Evolutionary conservation across 192 early-diverging fungal species (phyloP).

Genomic region (Pilobolus umbonatus): DNA sequence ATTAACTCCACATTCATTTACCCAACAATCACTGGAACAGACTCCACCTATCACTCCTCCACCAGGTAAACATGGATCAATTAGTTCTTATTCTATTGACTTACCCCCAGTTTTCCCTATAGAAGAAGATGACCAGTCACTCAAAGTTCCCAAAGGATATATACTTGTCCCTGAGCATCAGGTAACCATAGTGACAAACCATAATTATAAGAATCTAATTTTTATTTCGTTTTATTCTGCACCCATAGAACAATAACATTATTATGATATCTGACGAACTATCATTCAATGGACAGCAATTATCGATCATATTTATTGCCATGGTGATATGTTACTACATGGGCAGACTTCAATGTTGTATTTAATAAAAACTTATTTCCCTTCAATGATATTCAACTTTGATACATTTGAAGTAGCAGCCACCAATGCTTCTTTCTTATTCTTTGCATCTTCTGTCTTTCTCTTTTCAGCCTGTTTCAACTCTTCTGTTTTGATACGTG

Average conservation of each 20-base stretch:
- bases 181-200: neutral
- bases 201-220: too few species aligned
- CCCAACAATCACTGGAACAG: too few species aligned
- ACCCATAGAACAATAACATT: conserved; percentile 34
- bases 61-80: too few species aligned
- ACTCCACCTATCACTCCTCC: too few species aligned
- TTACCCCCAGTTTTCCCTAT: neutral
- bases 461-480: conserved; percentile 47
- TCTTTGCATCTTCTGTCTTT: conserved; percentile 35
- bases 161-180: conserved; percentile 23
- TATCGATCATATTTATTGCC: conserved; percentile 32
- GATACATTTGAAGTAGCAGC: conserved; percentile 49
- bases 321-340: conserved; percentile 39
- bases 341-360: conserved; percentile 29
- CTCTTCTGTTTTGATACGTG: conserved; percentile 46
- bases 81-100: neutral
- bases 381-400: conserved; percentile 48
- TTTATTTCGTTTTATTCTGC: too few species aligned
- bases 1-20: too few species aligned
- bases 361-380: conserved; percentile 11
- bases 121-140: neutral
- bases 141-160: conserved; percentile 24
- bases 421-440: conserved; percentile 43
- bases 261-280: conserved; percentile 37
- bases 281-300: conserved; percentile 36